Base-by-base conservation (phyloP, 2,329 filamentous ascomycete species). In the Phyllosticta citribraziliensis region DNA sequence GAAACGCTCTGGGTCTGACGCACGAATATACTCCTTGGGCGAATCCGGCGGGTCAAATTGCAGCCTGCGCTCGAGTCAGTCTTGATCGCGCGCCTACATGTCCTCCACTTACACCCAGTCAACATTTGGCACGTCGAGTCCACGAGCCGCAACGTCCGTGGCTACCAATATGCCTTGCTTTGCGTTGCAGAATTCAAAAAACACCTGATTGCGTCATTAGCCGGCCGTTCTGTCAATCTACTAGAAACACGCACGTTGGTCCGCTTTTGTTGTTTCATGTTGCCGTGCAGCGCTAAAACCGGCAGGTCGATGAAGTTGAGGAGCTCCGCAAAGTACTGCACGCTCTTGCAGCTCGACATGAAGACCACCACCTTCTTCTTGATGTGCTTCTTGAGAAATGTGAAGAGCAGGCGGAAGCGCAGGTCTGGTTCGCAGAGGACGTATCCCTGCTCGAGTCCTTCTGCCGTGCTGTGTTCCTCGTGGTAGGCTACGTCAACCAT, bases 291-390 rank as follows among this genome's bases (percentile, higher is more conserved):
- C 67, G 90, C 88, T 52, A 96, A 82, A 2, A 95, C 89, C 5
- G 89, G 91, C 51, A 97, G 82, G 74, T 97, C 94, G 69, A 97
- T 97, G 78, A 96, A 97, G 79, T 97, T 97, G 67, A 99, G 85
- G 27, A 99, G 84, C 73, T 96, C 91, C 30, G 88, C 84, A 75
- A 96, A 89, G 76, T 96, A 97, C 74, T 94, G 94, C 69, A 96
- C 92, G 68, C 88, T 95, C 70, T 89, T 89, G 73, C 90, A 94
- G 72, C 87, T 90, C 30, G 55, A 57, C 20, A 22, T 69, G 77
- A 97, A 91, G 80, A 97, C 97, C 64, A 97, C 92, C 72, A 97
- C 96, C 65, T 96, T 88, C 82, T 97, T 97, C 78, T 97, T 97
- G 60, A 88, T 80, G 76, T 96, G 91, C 67, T 88, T 86, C 78